Base-by-base conservation (phyloP, 208 protist species). In the Crithidia mellificae region DNA sequence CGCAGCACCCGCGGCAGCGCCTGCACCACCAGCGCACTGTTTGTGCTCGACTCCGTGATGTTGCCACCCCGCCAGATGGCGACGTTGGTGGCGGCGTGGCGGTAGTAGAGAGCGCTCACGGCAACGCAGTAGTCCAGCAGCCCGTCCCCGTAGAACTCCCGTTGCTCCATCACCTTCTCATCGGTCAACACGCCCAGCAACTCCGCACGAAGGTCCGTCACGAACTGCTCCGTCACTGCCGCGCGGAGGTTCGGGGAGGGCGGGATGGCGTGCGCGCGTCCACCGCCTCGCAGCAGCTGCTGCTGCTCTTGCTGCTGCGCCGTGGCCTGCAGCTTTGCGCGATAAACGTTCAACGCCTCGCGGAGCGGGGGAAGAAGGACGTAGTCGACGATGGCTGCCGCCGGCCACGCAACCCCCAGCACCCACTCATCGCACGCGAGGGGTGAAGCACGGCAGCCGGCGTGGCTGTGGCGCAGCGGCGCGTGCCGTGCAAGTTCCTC, bases 61-160 rank as follows among this genome's bases (percentile, higher is more conserved):
- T 58, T 78, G 38, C 67, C 63, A 36, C 47, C 73, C 44, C 77
- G 72, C 46, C 38, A 62, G 9, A 74, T 63, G 22, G 77, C 20
- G 20, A 30, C 29, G 63, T 66, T 68, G 24, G 62, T 51, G 39
- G 56, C 62, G 32, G 62, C 59, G 9, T 46, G 47, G 59, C 63
- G 62, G 34, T 54, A 52, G 24, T 53, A 70, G 29, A 79, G n/a
- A n/a, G 47, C 58, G 24, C 25, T 58, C 39, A 64, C 53, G 54
- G 54, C 57, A 25, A 46, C 36, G 39, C 62, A 67, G 75, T 72
- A 88, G 57, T 88, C 83, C 17, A 88, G 41, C 12, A 88, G 46
- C 17, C 73, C 76, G 64, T 88, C 79, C 8, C 83, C 83, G 47
- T 85, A 72, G 51, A 83, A 88, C 73, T 77, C 76, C 5, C 75